phyloP scores from a whole-genome alignment of 495 filamentous ascomycete genomes.

The Pyrenopolyporus hunteri region DNA sequence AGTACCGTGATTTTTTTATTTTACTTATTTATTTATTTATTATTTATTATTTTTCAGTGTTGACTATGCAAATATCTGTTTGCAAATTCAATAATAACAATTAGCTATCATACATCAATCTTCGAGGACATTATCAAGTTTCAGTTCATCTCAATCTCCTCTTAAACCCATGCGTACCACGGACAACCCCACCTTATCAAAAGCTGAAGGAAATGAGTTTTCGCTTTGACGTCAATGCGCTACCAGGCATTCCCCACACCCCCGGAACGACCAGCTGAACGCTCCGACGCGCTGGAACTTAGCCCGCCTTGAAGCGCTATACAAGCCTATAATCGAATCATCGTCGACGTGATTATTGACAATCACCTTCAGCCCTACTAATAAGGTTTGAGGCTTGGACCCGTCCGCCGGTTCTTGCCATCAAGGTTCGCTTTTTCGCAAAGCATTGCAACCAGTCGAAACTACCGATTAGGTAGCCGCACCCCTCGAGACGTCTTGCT shows the following conservation, averaged over 20 bases:
- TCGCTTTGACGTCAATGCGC: constrained; percentile 30
- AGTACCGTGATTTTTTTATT: too few species aligned
- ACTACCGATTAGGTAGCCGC: not conserved
- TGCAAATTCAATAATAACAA: too few species aligned
- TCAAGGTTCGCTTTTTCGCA: constrained; percentile 25
- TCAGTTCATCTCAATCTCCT: too few species aligned
- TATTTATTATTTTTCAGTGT: not conserved
- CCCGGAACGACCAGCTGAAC: constrained; percentile 7
- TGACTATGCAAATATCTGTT: not conserved
- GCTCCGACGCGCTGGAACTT: constrained; percentile 14
- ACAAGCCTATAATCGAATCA: constrained; percentile 23
- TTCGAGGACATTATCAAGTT: too few species aligned
- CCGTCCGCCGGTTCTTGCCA: constrained; percentile 11
- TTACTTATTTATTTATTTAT: not conserved
- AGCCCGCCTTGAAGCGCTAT: not conserved
- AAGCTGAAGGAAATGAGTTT: constrained; percentile 1
- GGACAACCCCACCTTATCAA: constrained; percentile 20
- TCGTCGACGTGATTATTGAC: constrained; percentile 8
- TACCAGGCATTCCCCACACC: not conserved
- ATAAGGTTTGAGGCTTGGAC: constrained; percentile 19
- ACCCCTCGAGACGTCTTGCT: not conserved
- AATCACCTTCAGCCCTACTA: constrained; percentile 8
- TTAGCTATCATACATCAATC: too few species aligned
- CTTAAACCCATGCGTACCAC: too few species aligned
- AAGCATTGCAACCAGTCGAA: not conserved